Conservation (phyloP, 2,329 filamentous ascomycete species). For the Sporothrix brasiliensis region DNA sequence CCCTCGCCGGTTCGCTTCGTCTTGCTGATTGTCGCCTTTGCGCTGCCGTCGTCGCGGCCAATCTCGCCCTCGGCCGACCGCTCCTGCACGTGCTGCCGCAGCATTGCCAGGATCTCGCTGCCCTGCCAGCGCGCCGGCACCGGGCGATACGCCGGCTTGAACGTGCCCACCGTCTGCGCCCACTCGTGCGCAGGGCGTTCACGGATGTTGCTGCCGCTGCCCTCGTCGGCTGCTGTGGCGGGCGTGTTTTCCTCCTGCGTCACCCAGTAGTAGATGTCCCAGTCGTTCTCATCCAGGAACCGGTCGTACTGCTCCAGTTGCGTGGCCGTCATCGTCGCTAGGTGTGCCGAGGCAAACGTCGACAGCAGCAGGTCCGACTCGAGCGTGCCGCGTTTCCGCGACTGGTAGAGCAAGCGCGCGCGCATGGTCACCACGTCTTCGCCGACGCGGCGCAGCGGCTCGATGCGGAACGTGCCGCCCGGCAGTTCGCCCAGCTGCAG, state of each 20-base stretch:
- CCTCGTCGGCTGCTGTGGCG: constrained; percentile 39
- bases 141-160: constrained; percentile 89
- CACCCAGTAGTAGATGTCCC: constrained; percentile 99
- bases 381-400: constrained; percentile 91
- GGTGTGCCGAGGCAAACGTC: constrained; percentile 84
- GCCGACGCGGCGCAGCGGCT: constrained; percentile 81
- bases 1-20: constrained; percentile 48
- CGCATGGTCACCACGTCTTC: constrained; percentile 86
- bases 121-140: constrained; percentile 84
- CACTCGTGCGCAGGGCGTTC: constrained; percentile 71
- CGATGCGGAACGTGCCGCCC: constrained; percentile 81
- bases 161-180: constrained; percentile 94
- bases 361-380: constrained; percentile 95
- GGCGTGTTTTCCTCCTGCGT: constrained; percentile 67
- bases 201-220: constrained; percentile 35
- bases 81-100: constrained; percentile 78
- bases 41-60: constrained; percentile 42
- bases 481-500: constrained; percentile 84
- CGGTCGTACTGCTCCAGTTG: constrained; percentile 84
- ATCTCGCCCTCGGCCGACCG: constrained; percentile 61
- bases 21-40: constrained; percentile 32
- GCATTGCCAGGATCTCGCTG: constrained; percentile 74
- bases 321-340: constrained; percentile 69
- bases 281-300: constrained; percentile 98
- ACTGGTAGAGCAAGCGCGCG: constrained; percentile 85